Evolutionary conservation across 2,329 filamentous ascomycete genomes (phyloP).

Genomic region (Rhynchosporium graminicola): DNA sequence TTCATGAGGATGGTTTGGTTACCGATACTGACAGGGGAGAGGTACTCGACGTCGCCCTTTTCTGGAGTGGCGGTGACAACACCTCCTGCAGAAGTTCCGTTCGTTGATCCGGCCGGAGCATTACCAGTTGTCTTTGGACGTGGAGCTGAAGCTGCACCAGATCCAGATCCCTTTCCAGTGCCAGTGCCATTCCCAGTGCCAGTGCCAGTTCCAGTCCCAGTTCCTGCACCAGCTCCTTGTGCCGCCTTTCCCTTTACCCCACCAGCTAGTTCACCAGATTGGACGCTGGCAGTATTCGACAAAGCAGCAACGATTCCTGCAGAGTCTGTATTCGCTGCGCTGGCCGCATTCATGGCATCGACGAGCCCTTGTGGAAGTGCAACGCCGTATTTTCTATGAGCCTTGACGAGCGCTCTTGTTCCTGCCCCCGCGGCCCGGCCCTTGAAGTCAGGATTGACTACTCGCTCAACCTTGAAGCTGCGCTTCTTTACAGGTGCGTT

Average conservation of each 20-base stretch:
- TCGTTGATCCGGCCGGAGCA: conserved; percentile 30
- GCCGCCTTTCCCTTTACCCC: conserved; percentile 16
- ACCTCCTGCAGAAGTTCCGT: conserved; percentile 46
- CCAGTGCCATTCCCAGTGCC: not conserved
- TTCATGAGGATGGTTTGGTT: conserved; percentile 41
- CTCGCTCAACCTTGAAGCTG: conserved; percentile 40
- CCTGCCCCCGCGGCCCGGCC: conserved; percentile 36
- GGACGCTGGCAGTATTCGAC: conserved; percentile 15
- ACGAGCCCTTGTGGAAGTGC: conserved; percentile 48
- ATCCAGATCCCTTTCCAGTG: no score
- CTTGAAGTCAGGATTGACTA: conserved; percentile 48
- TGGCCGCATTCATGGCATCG: conserved; percentile 39
- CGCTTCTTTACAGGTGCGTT: conserved; percentile 48
- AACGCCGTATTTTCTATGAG: conserved; percentile 68
- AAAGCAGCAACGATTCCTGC: conserved; percentile 13
- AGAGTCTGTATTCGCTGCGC: conserved; percentile 12
- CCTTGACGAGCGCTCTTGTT: conserved; percentile 59
- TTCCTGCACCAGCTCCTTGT: not conserved
- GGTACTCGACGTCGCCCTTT: conserved; percentile 41
- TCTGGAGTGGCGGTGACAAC: conserved; percentile 65
- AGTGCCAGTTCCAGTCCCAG: not conserved
- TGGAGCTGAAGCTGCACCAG: no score
- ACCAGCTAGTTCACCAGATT: not conserved
- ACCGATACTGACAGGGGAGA: conserved; percentile 37
- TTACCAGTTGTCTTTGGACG: conserved; percentile 11